phyloP scores from a whole-genome alignment of 192 early-diverging fungal species.

The Blastocladiella britannica region DNA sequence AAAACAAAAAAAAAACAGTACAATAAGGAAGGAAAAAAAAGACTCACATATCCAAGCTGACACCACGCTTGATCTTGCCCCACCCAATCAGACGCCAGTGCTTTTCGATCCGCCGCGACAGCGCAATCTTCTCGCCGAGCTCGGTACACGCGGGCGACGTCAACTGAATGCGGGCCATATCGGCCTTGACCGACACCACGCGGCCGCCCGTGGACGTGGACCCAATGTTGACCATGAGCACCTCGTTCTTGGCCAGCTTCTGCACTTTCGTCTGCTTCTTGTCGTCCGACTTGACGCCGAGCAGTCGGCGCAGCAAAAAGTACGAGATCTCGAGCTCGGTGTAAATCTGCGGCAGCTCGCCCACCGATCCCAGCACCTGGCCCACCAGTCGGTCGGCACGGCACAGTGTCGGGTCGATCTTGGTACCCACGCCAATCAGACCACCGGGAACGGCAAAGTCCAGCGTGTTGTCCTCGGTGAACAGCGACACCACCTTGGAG shows the following conservation, averaged over 20 bases:
- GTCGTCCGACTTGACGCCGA: slow-evolving; percentile 92
- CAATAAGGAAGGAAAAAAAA: too few species aligned
- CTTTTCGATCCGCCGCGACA: slow-evolving; percentile 87
- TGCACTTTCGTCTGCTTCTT: slow-evolving; percentile 89
- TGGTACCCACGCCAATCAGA: slow-evolving; percentile 92
- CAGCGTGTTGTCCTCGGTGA: slow-evolving; percentile 72
- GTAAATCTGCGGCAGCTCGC: slow-evolving; percentile 81
- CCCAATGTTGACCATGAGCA: slow-evolving; percentile 92
- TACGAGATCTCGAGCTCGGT: slow-evolving; percentile 92
- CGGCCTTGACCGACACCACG: slow-evolving; percentile 79
- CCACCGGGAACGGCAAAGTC: slow-evolving; percentile 99
- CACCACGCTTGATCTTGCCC: slow-evolving; percentile 82
- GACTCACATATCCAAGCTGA: slow-evolving; percentile 45
- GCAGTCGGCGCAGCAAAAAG: slow-evolving; percentile 80
- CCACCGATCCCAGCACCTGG: slow-evolving; percentile 77
- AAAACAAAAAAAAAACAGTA: too few species aligned
- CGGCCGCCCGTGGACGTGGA: slow-evolving; percentile 84
- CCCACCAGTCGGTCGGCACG: slow-evolving; percentile 91
- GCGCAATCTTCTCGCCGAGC: slow-evolving; percentile 82
- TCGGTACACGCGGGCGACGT: slow-evolving; percentile 86
- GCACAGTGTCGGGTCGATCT: slow-evolving; percentile 86
- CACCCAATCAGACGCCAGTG: slow-evolving; percentile 99
- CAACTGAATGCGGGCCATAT: slow-evolving; percentile 83
- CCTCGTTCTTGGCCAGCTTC: slow-evolving; percentile 81
- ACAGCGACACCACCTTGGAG: slow-evolving; percentile 66